Evolutionary conservation across 148 eudicot genomes (phyloP).

Genomic region (Simmondsia chinensis): DNA sequence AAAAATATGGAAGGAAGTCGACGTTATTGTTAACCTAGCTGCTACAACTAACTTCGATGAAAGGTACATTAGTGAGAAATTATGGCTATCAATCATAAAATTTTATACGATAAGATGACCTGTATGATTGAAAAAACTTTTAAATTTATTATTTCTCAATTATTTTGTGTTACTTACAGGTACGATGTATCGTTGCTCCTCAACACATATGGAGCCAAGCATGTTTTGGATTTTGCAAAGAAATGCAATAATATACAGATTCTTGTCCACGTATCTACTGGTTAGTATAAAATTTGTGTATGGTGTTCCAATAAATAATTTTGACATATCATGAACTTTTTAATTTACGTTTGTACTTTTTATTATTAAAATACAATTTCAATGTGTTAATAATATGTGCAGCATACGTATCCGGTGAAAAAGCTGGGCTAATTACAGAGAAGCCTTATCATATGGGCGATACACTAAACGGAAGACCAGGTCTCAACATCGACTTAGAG

Average conservation of each 20-base stretch:
- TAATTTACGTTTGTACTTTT: neutral
- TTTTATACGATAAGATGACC: too few relatives aligned
- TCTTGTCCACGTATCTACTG: constrained; percentile 59
- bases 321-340: neutral
- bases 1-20: constrained; percentile 30
- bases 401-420: constrained; percentile 55
- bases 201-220: constrained; percentile 49
- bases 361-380: neutral
- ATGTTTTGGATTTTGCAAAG: constrained; percentile 50
- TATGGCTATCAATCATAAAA: too few relatives aligned
- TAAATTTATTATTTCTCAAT: neutral
- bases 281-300: constrained; percentile 25
- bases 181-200: constrained; percentile 48
- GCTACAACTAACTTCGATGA: constrained; percentile 71
- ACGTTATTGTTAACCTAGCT: constrained; percentile 55
- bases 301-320: too few relatives aligned
- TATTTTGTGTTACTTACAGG: constrained; percentile 7
- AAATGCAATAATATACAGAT: constrained; percentile 43
- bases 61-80: constrained; percentile 43
- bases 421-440: constrained; percentile 30
- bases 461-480: constrained; percentile 30
- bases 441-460: constrained; percentile 26
- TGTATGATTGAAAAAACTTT: too few relatives aligned
- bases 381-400: too few relatives aligned
- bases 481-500: constrained; percentile 29